Base-by-base conservation (phyloP, 1,139 yeast genomes). In the Yamadazyma friedrichii region DNA sequence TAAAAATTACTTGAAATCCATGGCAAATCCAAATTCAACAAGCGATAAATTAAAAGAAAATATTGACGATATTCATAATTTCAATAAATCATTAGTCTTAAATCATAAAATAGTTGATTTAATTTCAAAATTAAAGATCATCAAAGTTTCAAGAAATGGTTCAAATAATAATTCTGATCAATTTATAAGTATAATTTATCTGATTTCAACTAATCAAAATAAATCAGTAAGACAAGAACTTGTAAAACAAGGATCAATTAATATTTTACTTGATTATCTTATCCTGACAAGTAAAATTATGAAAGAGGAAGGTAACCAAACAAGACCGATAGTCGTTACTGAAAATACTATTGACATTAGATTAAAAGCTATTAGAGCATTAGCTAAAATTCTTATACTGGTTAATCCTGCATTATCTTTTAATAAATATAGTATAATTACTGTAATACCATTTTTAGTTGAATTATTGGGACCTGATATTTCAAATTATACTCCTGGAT, bases 211-310 rank as follows among this genome's bases (percentile, higher is more conserved):
- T 6, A 60, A 55, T 33, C 69, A 60, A 36, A 53, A 49, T 4
- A 58, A 58, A 36, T 36, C 35, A 1, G 55, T 58, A 2, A 61
- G 72, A 27, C 56, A 59, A n/a, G 70, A 63, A 22, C 53, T 76
- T 11, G 74, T 73, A 11, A 63, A 67, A 37, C 79, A 76, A 49
- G 82, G 81, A 0, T 74, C 69, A 0, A 48, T 76, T 32, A 66
- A 61, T 33, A 48, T 72, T 1, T 36, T 69, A 0, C 43, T 77
- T 9, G 64, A 64, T 26, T 76, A 62, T 42, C 55, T 78, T 31
- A 54, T 70, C 9, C 59, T 56, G 39, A 55, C 48, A 24, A 70
- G 77, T 42, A 53, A 49, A 2, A 51, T 65, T 1, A 46, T 41
- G 8, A 53, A 49, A 24, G 36, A 36, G 2, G 33, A 40, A 1